Conservation (phyloP, 208 protist species). For the Leishmania lainsoni region DNA sequence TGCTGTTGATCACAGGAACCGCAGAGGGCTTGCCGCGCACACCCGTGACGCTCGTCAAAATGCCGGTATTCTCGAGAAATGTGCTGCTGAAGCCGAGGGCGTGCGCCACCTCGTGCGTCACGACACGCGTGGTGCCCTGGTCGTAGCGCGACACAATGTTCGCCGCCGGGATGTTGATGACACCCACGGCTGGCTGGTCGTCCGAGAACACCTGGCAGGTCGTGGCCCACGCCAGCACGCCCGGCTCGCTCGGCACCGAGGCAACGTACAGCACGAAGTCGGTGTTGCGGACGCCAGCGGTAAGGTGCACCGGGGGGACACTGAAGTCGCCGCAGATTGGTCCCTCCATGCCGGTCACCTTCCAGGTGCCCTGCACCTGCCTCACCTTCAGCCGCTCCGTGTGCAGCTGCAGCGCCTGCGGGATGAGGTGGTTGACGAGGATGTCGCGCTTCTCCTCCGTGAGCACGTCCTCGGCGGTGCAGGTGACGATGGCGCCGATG, state of each 20-base stretch:
- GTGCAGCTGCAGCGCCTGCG: too few species aligned
- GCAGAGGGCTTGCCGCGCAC: constrained; percentile 32
- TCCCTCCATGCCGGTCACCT: constrained; percentile 23
- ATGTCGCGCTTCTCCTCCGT: too few species aligned
- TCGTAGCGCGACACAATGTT: constrained; percentile 20
- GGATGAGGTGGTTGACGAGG: too few species aligned
- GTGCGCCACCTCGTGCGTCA: constrained; percentile 86
- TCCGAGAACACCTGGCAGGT: constrained; percentile 34
- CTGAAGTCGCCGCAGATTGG: neutral
- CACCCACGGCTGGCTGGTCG: constrained; percentile 39
- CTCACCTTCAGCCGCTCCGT: constrained; percentile 40
- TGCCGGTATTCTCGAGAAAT: constrained; percentile 14
- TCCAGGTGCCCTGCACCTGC: constrained; percentile 11
- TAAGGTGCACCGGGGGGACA: constrained; percentile 33
- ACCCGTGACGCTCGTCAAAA: neutral
- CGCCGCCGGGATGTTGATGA: constrained; percentile 50
- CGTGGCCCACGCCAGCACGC: constrained; percentile 42
- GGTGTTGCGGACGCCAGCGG: constrained; percentile 32
- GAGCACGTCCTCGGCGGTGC: too few species aligned
- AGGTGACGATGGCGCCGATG: constrained; percentile 5
- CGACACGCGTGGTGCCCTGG: constrained; percentile 20
- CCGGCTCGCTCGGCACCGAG: constrained; percentile 25
- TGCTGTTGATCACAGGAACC: constrained; percentile 25
- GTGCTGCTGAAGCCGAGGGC: constrained; percentile 62
- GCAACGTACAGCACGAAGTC: constrained; percentile 79